These are phyloP conservation scores for Sphaceloma murrayae DNA, from an alignment of 2,329 filamentous ascomycete genomes.

Conservation along the genomic window DNA sequence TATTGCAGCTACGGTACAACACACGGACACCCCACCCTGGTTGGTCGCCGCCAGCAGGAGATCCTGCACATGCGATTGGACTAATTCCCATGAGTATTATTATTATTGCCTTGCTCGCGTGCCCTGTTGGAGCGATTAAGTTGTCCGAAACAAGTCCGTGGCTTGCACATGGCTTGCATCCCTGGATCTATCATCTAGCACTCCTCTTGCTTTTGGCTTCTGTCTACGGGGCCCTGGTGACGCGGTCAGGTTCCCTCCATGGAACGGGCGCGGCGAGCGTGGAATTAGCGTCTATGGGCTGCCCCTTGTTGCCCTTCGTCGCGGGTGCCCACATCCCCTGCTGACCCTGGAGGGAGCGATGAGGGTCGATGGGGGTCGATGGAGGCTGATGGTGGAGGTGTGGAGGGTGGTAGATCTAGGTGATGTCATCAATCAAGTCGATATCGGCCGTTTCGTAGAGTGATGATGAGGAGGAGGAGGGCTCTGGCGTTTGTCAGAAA, in stretches of 20 bases:
- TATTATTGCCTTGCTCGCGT: not conserved
- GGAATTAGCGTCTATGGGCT: too few species aligned
- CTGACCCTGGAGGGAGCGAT: too few species aligned
- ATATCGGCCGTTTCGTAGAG: conserved; percentile 10
- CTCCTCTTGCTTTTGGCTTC: conserved; percentile 9
- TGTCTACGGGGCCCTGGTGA: conserved; percentile 6
- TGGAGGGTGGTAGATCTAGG: conserved; percentile 1
- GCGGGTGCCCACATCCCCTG: too few species aligned
- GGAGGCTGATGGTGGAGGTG: conserved; percentile 1
- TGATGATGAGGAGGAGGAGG: not conserved
- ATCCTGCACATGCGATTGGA: too few species aligned
- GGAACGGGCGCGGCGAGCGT: too few species aligned
- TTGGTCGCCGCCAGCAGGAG: too few species aligned
- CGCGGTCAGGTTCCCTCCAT: not conserved
- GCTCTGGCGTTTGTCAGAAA: too few species aligned
- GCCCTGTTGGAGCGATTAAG: not conserved
- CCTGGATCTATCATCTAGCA: not conserved
- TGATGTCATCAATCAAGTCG: conserved; percentile 6
- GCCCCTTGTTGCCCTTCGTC: too few species aligned
- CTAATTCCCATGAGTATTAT: too few species aligned
- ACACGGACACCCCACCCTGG: too few species aligned
- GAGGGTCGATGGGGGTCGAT: not conserved
- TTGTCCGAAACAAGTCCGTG: conserved; percentile 10
- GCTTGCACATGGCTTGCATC: too few species aligned
- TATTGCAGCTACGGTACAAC: too few species aligned